Conservation (phyloP, 1,139 yeast genomes). For the Sugiyamaella neomexicana region DNA sequence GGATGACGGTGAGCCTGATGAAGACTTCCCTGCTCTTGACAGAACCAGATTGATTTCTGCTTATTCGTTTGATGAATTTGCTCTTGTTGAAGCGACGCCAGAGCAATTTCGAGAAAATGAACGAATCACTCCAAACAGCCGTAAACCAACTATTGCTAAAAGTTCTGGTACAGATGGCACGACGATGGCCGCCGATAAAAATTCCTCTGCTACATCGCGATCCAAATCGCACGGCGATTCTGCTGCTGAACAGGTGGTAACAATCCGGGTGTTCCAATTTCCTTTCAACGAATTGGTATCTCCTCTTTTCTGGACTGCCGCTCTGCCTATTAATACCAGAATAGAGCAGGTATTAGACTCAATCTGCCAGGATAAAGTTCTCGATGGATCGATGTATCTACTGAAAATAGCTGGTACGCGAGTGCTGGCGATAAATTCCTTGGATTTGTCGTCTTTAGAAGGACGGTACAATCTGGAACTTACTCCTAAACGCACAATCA, state of each 20-base stretch:
- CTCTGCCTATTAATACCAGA: slow-evolving; percentile 27
- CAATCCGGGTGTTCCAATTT: slow-evolving; percentile 36
- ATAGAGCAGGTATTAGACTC: slow-evolving; percentile 35
- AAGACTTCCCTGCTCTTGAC: slow-evolving; percentile 49
- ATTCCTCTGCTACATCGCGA: not conserved
- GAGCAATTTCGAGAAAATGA: slow-evolving; percentile 40
- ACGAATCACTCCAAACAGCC: slow-evolving; percentile 37
- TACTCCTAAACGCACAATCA: slow-evolving; percentile 36
- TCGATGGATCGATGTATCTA: slow-evolving; percentile 40
- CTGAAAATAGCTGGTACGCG: slow-evolving; percentile 40
- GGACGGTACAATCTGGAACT: slow-evolving; percentile 34
- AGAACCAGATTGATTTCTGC: slow-evolving; percentile 44
- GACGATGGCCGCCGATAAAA: not conserved
- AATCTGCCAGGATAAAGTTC: slow-evolving; percentile 39
- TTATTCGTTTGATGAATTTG: slow-evolving; percentile 48
- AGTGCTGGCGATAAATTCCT: slow-evolving; percentile 24
- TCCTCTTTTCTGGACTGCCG: slow-evolving; percentile 35
- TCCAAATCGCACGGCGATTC: slow-evolving; percentile 10
- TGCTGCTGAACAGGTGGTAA: slow-evolving; percentile 23
- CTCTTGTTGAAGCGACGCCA: slow-evolving; percentile 44
- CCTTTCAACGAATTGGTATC: slow-evolving; percentile 41
- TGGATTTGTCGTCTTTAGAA: slow-evolving; percentile 26
- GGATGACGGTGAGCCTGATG: slow-evolving; percentile 50
- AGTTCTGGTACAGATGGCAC: not conserved
- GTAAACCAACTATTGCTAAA: slow-evolving; percentile 14